Evolutionary conservation across 1,139 yeast species (phyloP).

Genomic region (Taphrina betulina): DNA sequence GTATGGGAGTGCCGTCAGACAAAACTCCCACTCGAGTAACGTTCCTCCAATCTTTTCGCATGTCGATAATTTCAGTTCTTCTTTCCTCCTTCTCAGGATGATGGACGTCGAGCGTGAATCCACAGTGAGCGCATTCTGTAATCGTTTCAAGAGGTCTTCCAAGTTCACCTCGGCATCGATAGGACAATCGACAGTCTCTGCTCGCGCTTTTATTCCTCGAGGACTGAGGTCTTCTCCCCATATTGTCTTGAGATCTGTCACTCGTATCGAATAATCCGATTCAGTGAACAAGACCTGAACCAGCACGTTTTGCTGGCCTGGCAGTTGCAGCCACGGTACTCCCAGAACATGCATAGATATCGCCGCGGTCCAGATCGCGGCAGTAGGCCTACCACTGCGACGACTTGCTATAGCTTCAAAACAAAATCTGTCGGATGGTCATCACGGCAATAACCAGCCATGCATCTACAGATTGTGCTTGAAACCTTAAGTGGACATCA

Average conservation of each 20-base stretch:
- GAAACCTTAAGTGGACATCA: no score
- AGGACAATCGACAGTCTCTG: constrained; percentile 13
- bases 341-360: constrained; percentile 27
- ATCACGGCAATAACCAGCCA: no score
- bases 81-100: background rate
- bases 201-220: background rate
- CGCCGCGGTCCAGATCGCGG: no score
- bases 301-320: constrained; percentile 19
- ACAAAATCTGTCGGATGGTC: no score
- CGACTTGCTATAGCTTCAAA: no score
- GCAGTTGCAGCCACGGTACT: constrained; percentile 23
- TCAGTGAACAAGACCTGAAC: constrained; percentile 3
- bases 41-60: constrained; percentile 5
- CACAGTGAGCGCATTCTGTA: constrained; percentile 1
- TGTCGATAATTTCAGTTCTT: background rate
- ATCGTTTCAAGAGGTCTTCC: constrained; percentile 6
- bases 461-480: no score
- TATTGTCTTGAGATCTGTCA: constrained; percentile 18
- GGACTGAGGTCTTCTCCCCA: constrained; percentile 26
- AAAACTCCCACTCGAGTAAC: constrained; percentile 4
- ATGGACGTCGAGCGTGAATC: background rate
- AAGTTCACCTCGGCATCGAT: constrained; percentile 5
- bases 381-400: no score
- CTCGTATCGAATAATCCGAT: constrained; percentile 10
- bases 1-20: background rate